Evolutionary conservation across 257 asterid species (phyloP).

Genomic region (Striga asiatica): DNA sequence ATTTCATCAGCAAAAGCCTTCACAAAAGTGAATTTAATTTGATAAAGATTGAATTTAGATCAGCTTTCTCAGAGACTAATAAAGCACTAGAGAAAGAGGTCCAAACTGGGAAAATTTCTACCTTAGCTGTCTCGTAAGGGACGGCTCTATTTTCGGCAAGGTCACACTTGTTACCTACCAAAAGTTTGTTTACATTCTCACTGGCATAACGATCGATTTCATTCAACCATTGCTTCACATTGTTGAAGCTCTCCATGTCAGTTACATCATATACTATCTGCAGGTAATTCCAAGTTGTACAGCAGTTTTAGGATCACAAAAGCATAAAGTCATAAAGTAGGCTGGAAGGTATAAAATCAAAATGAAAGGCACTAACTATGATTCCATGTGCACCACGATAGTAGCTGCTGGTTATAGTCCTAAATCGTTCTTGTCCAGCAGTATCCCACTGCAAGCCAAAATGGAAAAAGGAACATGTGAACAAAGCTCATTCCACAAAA

Average conservation of each 20-base stretch:
- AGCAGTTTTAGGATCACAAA: background rate
- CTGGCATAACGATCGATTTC: constrained; percentile 90
- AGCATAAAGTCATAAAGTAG: background rate
- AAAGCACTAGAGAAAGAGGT: background rate
- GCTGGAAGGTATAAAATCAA: constrained; percentile 3
- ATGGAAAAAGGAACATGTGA: background rate
- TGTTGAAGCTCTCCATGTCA: constrained; percentile 79
- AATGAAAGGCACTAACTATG: constrained; percentile 43
- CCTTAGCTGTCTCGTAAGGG: constrained; percentile 76
- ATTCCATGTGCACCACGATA: constrained; percentile 98
- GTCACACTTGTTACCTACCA: constrained; percentile 84
- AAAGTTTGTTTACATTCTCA: constrained; percentile 77
- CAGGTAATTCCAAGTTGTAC: constrained; percentile 16
- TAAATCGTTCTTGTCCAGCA: constrained; percentile 93
- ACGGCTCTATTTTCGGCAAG: constrained; percentile 75
- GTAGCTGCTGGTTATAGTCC: constrained; percentile 91
- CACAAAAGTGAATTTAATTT: too few relatives aligned
- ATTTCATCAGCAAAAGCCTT: constrained; percentile 90
- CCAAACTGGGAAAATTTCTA: constrained; percentile 14
- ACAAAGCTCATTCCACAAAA: background rate
- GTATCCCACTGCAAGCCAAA: constrained; percentile 74
- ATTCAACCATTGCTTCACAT: constrained; percentile 86
- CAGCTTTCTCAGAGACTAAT: background rate
- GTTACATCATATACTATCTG: constrained; percentile 87
- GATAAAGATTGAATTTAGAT: constrained; percentile 6